These are phyloP conservation scores for Coemansia sp. DNA, from an alignment of 192 early-diverging fungal genomes.

Conservation along the genomic window DNA sequence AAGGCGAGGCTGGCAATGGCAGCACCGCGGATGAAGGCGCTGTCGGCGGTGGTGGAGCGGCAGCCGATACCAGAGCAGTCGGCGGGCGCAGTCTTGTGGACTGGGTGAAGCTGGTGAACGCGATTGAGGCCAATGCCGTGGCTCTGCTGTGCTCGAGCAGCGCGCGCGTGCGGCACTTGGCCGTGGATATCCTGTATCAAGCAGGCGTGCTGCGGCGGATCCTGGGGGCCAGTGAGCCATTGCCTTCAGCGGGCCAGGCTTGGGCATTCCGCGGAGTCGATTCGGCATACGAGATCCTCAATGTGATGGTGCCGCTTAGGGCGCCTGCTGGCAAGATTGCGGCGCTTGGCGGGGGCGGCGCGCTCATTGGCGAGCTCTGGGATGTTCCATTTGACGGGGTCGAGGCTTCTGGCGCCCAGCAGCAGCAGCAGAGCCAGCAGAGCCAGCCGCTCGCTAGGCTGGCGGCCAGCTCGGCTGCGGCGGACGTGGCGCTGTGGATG, in stretches of 20 bases:
- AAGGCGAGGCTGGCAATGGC: background rate
- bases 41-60: background rate
- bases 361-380: slow-evolving; percentile 35
- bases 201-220: slow-evolving; percentile 36
- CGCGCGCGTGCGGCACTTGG: slow-evolving; percentile 28
- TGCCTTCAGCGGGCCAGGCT: slow-evolving; percentile 14
- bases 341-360: background rate
- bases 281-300: slow-evolving; percentile 48
- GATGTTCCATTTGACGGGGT: slow-evolving; percentile 35
- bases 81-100: slow-evolving; percentile 26
- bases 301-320: slow-evolving; percentile 27
- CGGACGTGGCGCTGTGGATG: slow-evolving; percentile 39
- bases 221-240: slow-evolving; percentile 23
- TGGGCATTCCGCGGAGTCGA: slow-evolving; percentile 34
- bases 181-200: slow-evolving; percentile 46
- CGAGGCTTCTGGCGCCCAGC: background rate
- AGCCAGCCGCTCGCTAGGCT: slow-evolving; percentile 28
- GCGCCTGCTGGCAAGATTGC: background rate
- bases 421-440: background rate
- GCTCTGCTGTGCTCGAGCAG: slow-evolving; percentile 51
- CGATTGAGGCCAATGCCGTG: slow-evolving; percentile 44
- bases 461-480: slow-evolving; percentile 29
- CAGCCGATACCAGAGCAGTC: slow-evolving; percentile 6
- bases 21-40: background rate
- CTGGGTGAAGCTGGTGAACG: slow-evolving; percentile 38